Conservation (phyloP, 148 eudicot genomes). For the Spergularia marina region DNA sequence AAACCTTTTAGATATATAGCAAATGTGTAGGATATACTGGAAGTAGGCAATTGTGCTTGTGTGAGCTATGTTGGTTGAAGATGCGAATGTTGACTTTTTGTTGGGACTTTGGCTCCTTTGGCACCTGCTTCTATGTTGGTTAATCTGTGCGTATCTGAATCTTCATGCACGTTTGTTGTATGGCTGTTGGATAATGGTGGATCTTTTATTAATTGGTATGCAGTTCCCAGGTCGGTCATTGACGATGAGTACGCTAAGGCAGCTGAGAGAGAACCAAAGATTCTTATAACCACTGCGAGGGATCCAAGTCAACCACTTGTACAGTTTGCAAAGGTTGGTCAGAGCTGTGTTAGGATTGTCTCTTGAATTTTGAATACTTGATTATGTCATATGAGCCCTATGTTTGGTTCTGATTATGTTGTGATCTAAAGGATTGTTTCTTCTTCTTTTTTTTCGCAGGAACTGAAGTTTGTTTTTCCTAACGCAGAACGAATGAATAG, state of each 20-base stretch:
- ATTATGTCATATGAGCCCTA: not conserved
- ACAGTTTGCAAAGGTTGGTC: slow-evolving; percentile 83
- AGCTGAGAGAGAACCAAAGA: slow-evolving; percentile 78
- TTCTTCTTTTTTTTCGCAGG: slow-evolving; percentile 35
- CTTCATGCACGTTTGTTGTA: not conserved
- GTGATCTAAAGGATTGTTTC: slow-evolving; percentile 2
- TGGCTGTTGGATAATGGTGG: not conserved
- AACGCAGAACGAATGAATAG: slow-evolving; percentile 88
- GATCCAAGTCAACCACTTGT: slow-evolving; percentile 94
- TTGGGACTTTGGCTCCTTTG: not conserved
- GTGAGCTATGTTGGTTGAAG: not conserved
- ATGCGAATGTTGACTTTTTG: not conserved
- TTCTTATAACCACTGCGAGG: slow-evolving; percentile 84
- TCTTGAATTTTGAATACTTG: not conserved
- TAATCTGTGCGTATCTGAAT: not conserved
- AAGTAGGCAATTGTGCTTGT: not conserved
- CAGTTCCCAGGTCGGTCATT: slow-evolving; percentile 78
- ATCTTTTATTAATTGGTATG: not conserved
- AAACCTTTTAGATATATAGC: not conserved
- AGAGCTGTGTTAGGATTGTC: not conserved
- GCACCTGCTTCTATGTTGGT: not conserved
- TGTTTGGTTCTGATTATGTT: not conserved
- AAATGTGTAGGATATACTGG: not conserved
- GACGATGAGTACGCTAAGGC: slow-evolving; percentile 97
- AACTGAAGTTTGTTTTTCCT: slow-evolving; percentile 87